phyloP scores from a whole-genome alignment of 1,284 basidiomycete species.

The Rhodotorula sp. region DNA sequence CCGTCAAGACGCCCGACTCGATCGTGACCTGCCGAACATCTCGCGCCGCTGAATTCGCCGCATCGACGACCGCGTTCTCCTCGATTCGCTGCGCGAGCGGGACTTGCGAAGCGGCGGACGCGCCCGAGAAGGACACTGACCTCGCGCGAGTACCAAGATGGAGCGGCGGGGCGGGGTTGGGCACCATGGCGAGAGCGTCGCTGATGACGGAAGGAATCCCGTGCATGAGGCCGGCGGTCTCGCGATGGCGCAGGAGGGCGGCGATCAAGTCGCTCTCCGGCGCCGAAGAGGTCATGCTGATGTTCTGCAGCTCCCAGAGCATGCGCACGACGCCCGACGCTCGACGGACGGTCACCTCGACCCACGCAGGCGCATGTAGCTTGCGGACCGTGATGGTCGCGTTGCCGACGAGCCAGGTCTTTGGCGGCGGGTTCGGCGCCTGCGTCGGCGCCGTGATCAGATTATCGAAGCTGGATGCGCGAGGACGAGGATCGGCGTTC shows the following conservation, averaged over 20 bases:
- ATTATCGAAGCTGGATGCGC: slow-evolving; percentile 74
- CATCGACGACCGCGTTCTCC: slow-evolving; percentile 44
- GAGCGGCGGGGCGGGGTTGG: slow-evolving; percentile 8
- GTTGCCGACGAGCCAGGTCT: slow-evolving; percentile 85
- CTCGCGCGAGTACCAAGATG: slow-evolving; percentile 22
- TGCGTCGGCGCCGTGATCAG: slow-evolving; percentile 52
- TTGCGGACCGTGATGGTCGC: slow-evolving; percentile 80
- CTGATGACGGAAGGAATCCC: slow-evolving; percentile 26
- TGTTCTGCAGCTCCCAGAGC: slow-evolving; percentile 82
- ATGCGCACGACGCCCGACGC: slow-evolving; percentile 84
- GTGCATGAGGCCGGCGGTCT: slow-evolving; percentile 36
- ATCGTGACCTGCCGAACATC: slow-evolving; percentile 34
- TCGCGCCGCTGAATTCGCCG: slow-evolving; percentile 40
- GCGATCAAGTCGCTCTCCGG: slow-evolving; percentile 63
- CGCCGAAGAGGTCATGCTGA: slow-evolving; percentile 65
- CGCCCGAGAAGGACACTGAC: slow-evolving; percentile 22
- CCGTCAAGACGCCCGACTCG: slow-evolving; percentile 45
- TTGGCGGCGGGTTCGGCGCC: slow-evolving; percentile 53
- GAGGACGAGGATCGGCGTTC: slow-evolving; percentile 86
- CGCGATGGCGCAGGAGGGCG: slow-evolving; percentile 44
- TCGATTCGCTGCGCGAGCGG: slow-evolving; percentile 30
- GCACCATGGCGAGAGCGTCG: slow-evolving; percentile 25
- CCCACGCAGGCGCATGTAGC: slow-evolving; percentile 77
- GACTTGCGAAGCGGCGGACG: neutral
- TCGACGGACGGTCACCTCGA: slow-evolving; percentile 79